A percentile compares a stretch with the other conserved stretches of the same genome.
These are phyloP conservation scores for Russula brevipes DNA, from an alignment of 768 basidiomycete species.

Conservation along the genomic window DNA sequence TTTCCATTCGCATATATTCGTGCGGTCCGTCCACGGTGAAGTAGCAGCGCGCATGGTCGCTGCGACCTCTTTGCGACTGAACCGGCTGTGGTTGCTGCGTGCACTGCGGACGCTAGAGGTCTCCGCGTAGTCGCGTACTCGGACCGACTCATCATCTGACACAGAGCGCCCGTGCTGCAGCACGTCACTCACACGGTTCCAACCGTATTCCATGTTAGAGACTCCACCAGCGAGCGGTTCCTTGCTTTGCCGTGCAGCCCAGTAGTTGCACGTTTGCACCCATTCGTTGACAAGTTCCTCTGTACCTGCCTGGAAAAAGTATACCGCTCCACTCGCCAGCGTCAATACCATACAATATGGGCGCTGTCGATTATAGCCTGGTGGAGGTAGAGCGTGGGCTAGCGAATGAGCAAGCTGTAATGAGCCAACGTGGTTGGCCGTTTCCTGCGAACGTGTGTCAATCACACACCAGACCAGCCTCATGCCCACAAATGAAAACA, in stretches of 20 bases:
- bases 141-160: constrained; percentile 52
- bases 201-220: constrained; percentile 99
- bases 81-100: constrained; percentile 67
- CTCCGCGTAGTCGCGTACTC: constrained; percentile 53
- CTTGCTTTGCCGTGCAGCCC: constrained; percentile 93
- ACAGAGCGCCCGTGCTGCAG: constrained; percentile 46
- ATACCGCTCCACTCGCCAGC: constrained; percentile 82
- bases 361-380: constrained; percentile 86
- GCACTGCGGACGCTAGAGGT: constrained; percentile 69
- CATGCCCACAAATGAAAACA: constrained; percentile 35
- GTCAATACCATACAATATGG: constrained; percentile 95
- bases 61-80: constrained; percentile 64
- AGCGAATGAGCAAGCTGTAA: constrained; percentile 83
- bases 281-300: constrained; percentile 98
- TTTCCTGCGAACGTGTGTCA: constrained; percentile 50
- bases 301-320: constrained; percentile 97
- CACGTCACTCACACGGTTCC: constrained; percentile 71
- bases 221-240: constrained; percentile 95
- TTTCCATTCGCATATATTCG: constrained; percentile 90
- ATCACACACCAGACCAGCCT: constrained; percentile 5
- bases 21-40: constrained; percentile 74
- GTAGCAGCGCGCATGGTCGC: constrained; percentile 58
- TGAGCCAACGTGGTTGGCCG: constrained; percentile 78
- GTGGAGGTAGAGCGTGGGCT: constrained; percentile 81
- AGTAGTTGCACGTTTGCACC: constrained; percentile 99